Evolutionary conservation across 169 alveolate species (phyloP).

Genomic region (Cryptosporidium sp.): DNA sequence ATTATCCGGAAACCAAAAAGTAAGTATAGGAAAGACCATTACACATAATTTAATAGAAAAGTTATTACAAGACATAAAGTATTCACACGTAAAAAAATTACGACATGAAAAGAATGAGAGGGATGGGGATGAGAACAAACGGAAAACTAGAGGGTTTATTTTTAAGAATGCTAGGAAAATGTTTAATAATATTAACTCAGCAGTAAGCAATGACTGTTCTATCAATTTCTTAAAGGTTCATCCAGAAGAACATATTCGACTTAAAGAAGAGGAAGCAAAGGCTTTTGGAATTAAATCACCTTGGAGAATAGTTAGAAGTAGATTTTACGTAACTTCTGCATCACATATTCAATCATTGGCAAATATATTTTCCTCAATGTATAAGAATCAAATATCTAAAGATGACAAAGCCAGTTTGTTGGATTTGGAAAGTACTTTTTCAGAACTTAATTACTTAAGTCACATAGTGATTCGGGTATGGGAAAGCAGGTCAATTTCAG

Average conservation of each 20-base stretch:
- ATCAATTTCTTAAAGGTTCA: constrained; percentile 26
- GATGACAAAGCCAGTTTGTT: constrained; percentile 78
- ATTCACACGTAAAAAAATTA: constrained; percentile 13
- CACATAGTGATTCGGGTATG: constrained; percentile 88
- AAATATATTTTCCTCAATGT: constrained; percentile 76
- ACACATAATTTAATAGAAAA: constrained; percentile 8
- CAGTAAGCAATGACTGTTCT: not conserved
- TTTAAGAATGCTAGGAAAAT: not conserved
- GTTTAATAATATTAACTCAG: not conserved
- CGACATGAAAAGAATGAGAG: not conserved
- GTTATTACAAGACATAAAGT: constrained; percentile 21
- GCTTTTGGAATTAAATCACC: constrained; percentile 86
- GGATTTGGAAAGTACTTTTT: constrained; percentile 77
- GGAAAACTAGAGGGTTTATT: not conserved
- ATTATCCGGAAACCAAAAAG: constrained; percentile 8
- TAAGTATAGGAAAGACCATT: constrained; percentile 30
- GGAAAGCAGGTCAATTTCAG: constrained; percentile 79
- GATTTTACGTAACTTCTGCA: constrained; percentile 91
- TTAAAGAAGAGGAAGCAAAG: constrained; percentile 86
- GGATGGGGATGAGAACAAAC: not conserved
- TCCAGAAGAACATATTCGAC: constrained; percentile 83
- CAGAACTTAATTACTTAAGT: constrained; percentile 86
- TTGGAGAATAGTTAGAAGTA: constrained; percentile 89
- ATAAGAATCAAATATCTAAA: constrained; percentile 68
- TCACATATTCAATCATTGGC: constrained; percentile 85